These are phyloP conservation scores for Hyaloscypha variabilis DNA, from an alignment of 495 filamentous ascomycete genomes.

Conservation along the genomic window DNA sequence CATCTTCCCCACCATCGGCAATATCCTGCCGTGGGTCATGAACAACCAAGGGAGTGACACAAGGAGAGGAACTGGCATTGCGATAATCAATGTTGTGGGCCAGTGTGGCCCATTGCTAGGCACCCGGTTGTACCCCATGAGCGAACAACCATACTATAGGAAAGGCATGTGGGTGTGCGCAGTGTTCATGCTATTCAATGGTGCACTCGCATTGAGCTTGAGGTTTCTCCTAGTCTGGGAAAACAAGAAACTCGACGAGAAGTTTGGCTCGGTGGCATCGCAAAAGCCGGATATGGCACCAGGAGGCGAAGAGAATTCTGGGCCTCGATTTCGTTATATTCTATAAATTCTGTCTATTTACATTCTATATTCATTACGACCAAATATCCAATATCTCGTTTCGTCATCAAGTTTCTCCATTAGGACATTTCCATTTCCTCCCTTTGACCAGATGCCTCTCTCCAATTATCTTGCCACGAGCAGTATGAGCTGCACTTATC, in stretches of 20 bases:
- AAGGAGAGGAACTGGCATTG: conserved; percentile 68
- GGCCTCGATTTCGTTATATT: neutral
- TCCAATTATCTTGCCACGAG: too few relatives aligned
- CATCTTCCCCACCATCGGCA: conserved; percentile 62
- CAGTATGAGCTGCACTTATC: too few relatives aligned
- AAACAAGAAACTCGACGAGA: conserved; percentile 44
- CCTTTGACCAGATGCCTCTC: too few relatives aligned
- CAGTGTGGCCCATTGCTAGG: conserved; percentile 73
- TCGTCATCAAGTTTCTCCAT: too few relatives aligned
- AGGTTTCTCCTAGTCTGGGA: conserved; percentile 60
- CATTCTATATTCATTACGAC: too few relatives aligned
- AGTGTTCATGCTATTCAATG: conserved; percentile 70
- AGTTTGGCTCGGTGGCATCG: conserved; percentile 4
- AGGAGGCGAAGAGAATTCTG: neutral
- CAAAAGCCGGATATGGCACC: neutral
- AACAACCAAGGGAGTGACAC: conserved; percentile 67
- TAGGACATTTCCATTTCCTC: too few relatives aligned
- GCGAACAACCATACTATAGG: conserved; percentile 59
- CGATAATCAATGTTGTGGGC: conserved; percentile 68
- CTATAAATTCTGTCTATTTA: too few relatives aligned
- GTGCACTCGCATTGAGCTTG: conserved; percentile 55
- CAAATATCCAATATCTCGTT: too few relatives aligned
- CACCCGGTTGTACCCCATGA: conserved; percentile 64
- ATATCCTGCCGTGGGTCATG: conserved; percentile 2
- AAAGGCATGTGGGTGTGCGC: conserved; percentile 69